Percentiles rank a stretch among this genome's conserved stretches.
These are phyloP conservation scores for Chalaropsis thielavioides DNA, from an alignment of 2,329 filamentous ascomycete species.

Conservation along the genomic window DNA sequence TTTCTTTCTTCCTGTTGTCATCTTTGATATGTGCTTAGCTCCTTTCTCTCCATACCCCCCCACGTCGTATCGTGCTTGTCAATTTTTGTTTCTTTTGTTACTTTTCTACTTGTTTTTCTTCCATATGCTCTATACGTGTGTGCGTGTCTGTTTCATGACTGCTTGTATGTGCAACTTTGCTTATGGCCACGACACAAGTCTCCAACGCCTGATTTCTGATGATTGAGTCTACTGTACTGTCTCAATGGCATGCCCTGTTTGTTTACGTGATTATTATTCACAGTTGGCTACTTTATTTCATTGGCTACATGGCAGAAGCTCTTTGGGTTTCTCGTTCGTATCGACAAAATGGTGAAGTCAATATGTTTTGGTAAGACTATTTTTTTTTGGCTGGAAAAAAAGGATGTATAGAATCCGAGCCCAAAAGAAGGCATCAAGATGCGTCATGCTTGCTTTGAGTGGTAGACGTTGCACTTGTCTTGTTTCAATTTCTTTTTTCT, in stretches of 20 bases:
- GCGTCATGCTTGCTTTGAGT: no score
- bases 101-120: background rate
- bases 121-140: background rate
- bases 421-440: no score
- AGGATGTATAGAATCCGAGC: no score
- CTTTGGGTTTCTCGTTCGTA: no score
- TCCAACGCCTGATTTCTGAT: background rate
- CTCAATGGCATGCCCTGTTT: background rate
- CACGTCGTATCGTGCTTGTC: constrained; percentile 10
- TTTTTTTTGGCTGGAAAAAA: no score
- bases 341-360: no score
- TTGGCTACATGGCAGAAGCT: no score
- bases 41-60: constrained; percentile 4
- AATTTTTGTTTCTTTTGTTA: constrained; percentile 12
- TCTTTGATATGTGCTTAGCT: constrained; percentile 2
- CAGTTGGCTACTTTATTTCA: no score
- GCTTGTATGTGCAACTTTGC: background rate
- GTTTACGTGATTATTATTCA: background rate
- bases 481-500: background rate
- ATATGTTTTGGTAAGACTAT: no score
- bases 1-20: constrained; percentile 4
- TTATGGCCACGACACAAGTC: background rate
- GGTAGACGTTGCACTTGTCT: no score
- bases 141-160: background rate
- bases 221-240: background rate